phyloP scores from a whole-genome alignment of 2,329 filamentous ascomycete species.

The Neophaeococcomyces mojaviensis region DNA sequence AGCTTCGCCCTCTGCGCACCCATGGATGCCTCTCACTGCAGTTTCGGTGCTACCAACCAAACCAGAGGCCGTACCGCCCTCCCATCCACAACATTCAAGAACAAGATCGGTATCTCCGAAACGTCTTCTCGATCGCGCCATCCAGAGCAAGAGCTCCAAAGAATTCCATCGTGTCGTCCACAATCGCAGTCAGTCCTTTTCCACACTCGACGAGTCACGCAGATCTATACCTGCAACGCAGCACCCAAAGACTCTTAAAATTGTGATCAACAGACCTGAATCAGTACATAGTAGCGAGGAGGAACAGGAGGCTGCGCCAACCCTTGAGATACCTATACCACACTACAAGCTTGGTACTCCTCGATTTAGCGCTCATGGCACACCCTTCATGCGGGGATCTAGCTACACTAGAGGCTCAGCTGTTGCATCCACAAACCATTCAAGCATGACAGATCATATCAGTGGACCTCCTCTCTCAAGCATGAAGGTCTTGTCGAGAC shows the following conservation, averaged over 20 bases:
- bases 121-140: constrained; percentile 2
- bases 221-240: constrained; percentile 27
- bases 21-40: constrained; percentile 52
- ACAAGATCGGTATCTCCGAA: constrained; percentile 8
- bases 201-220: constrained; percentile 61
- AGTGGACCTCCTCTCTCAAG: constrained; percentile 15
- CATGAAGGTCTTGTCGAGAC: constrained; percentile 13
- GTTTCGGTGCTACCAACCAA: constrained; percentile 21
- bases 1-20: constrained; percentile 48
- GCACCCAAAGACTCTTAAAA: constrained; percentile 63
- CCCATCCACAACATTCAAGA: constrained; percentile 22
- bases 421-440: constrained; percentile 25
- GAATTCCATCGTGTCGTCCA: constrained; percentile 32
- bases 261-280: constrained; percentile 68
- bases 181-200: constrained; percentile 66
- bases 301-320: constrained; percentile 38
- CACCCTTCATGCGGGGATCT: constrained; percentile 71
- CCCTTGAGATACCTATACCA: constrained; percentile 70
- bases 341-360: constrained; percentile 77
- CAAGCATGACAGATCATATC: constrained; percentile 12
- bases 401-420: constrained; percentile 54
- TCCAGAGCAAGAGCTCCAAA: constrained; percentile 18
- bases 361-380: constrained; percentile 68
- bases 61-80: constrained; percentile 22
- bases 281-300: constrained; percentile 56